These are phyloP conservation scores for Microstroma glucosiphilum DNA, from an alignment of 1,284 basidiomycete species.

Conservation along the genomic window DNA sequence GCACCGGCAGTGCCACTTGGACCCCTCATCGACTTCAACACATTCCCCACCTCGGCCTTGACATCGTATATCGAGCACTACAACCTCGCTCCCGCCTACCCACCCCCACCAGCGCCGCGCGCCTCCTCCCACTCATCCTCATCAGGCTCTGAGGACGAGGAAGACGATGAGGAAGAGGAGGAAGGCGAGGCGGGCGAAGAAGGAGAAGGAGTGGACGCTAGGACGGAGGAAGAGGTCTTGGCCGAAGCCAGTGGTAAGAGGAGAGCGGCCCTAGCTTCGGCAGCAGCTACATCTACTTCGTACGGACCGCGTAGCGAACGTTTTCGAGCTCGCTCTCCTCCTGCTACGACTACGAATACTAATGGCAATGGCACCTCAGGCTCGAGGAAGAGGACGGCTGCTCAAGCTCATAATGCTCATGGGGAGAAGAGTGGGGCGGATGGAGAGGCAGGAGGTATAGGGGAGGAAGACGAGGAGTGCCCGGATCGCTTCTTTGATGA, in stretches of 20 bases:
- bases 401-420: too few relatives aligned
- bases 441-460: neutral
- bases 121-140: neutral
- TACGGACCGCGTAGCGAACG: neutral
- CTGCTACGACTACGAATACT: neutral
- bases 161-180: conserved; percentile 2
- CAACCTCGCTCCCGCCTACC: neutral
- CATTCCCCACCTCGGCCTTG: neutral
- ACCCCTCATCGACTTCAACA: conserved; percentile 1
- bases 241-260: conserved; percentile 2
- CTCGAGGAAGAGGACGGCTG: conserved; percentile 2
- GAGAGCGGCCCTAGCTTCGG: neutral
- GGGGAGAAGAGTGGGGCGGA: neutral
- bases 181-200: neutral
- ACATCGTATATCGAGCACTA: conserved; percentile 4
- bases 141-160: neutral
- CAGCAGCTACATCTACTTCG: conserved; percentile 1
- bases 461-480: conserved; percentile 15
- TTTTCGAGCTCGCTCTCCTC: conserved; percentile 5
- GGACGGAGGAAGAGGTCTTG: neutral
- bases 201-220: neutral
- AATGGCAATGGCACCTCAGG: neutral
- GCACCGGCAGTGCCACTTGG: neutral
- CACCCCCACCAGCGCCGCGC: neutral
- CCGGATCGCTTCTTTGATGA: conserved; percentile 37